Conservation (phyloP, 768 basidiomycete genomes). For the Leccinum truebloodii region DNA sequence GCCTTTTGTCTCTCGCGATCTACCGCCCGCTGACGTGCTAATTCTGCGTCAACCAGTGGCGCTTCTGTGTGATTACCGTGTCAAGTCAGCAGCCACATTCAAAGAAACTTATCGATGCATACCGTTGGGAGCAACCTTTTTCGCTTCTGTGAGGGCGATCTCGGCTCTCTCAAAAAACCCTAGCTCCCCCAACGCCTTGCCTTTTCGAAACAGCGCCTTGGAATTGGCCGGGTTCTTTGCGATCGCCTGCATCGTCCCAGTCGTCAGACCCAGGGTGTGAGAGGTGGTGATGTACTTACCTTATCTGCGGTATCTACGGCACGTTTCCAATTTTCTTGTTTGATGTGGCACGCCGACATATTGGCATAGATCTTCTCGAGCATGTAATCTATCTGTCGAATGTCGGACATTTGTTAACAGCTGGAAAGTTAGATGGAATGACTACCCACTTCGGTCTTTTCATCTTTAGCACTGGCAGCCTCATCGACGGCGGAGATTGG, state of each 20-base stretch:
- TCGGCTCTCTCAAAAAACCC: conserved; percentile 77
- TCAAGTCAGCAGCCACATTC: not conserved
- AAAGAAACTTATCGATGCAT: not conserved
- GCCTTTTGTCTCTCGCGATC: conserved; percentile 69
- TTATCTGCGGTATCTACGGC: conserved; percentile 82
- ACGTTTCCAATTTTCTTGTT: conserved; percentile 77
- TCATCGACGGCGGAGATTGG: conserved; percentile 26
- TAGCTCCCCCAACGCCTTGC: conserved; percentile 72
- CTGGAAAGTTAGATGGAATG: not conserved
- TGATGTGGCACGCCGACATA: conserved; percentile 83
- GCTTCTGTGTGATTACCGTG: conserved; percentile 44
- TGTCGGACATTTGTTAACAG: conserved; percentile 28
- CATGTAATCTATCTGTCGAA: conserved; percentile 65
- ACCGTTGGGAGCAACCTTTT: conserved; percentile 65
- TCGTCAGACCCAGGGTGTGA: not conserved
- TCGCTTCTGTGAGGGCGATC: conserved; percentile 62
- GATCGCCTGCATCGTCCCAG: conserved; percentile 52
- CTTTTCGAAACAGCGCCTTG: conserved; percentile 82
- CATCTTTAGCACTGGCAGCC: conserved; percentile 41
- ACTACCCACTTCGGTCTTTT: conserved; percentile 62
- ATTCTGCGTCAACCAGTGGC: conserved; percentile 60
- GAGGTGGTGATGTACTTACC: conserved; percentile 34
- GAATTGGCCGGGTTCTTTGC: conserved; percentile 72
- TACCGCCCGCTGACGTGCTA: conserved; percentile 55
- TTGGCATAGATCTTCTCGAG: conserved; percentile 84